Evolutionary conservation across 164 flowering plant genomes (phyloP).

Genomic region (Macadamia tetraphylla): DNA sequence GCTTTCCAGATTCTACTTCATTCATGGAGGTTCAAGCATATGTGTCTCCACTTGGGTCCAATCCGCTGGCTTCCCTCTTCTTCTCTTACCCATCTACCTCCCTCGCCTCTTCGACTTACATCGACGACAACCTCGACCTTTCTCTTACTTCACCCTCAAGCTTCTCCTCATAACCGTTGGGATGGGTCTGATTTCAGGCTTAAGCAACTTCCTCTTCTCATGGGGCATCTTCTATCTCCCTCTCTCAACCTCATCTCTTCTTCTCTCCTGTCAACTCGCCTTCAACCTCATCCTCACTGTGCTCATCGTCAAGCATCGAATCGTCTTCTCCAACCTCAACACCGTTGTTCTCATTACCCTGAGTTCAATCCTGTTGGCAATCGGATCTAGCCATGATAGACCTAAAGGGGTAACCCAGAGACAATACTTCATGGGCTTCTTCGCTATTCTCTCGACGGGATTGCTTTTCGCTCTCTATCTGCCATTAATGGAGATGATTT

Average conservation of each 20-base stretch:
- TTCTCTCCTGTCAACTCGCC: constrained; percentile 56
- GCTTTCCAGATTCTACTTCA: constrained; percentile 66
- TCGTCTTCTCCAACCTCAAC: constrained; percentile 55
- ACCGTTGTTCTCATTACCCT: constrained; percentile 57
- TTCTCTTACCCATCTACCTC: constrained; percentile 39
- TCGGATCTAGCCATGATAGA: constrained; percentile 36
- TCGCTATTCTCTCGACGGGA: constrained; percentile 58
- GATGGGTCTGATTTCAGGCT: constrained; percentile 51
- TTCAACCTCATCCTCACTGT: constrained; percentile 62
- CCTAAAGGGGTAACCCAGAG: constrained; percentile 30
- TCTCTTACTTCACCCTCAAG: constrained; percentile 33
- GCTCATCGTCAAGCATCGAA: constrained; percentile 52
- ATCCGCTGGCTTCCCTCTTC: constrained; percentile 13
- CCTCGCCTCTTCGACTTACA: constrained; percentile 17
- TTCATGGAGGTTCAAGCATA: constrained; percentile 62
- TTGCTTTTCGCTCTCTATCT: constrained; percentile 62
- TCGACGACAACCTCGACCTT: constrained; percentile 24
- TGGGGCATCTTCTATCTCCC: constrained; percentile 75
- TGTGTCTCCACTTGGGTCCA: constrained; percentile 84
- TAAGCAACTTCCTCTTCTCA: constrained; percentile 63
- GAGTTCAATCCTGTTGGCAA: constrained; percentile 48
- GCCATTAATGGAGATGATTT: constrained; percentile 35
- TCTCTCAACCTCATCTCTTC: constrained; percentile 63
- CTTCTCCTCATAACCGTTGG: constrained; percentile 18
- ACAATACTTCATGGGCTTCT: constrained; percentile 59